Evolutionary conservation across 352 stramenopile species (phyloP).

Genomic region (Globisporangium barbulae): DNA sequence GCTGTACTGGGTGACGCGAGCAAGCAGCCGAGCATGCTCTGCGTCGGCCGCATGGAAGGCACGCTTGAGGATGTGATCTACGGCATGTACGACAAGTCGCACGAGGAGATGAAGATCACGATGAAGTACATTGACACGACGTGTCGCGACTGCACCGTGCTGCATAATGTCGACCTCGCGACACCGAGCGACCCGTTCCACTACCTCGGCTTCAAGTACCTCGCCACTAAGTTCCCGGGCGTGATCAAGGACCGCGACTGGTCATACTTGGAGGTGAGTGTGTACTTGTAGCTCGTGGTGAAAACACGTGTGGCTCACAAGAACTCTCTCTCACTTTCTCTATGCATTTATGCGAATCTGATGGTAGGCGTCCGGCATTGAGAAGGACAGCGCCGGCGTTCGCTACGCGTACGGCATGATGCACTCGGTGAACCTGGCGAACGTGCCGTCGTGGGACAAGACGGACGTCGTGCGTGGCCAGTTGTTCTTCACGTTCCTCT

Average conservation of each 20-base stretch:
- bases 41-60: conserved; percentile 40
- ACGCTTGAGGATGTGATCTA: conserved; percentile 48
- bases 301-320: neutral
- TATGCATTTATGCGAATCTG: neutral
- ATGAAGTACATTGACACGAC: conserved; percentile 34
- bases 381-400: conserved; percentile 23
- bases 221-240: conserved; percentile 21
- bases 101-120: conserved; percentile 44
- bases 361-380: conserved; percentile 40
- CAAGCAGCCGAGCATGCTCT: conserved; percentile 37
- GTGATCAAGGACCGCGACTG: conserved; percentile 46
- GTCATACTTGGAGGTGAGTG: conserved; percentile 22
- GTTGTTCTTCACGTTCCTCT: conserved; percentile 29
- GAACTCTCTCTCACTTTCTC: neutral
- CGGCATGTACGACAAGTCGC: conserved; percentile 45
- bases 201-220: conserved; percentile 58
- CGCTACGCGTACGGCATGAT: conserved; percentile 42
- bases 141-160: conserved; percentile 39
- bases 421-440: conserved; percentile 40
- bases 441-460: conserved; percentile 31
- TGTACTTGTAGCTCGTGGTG: neutral
- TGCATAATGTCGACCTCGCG: conserved; percentile 37
- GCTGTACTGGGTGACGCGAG: conserved; percentile 6
- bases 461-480: conserved; percentile 27
- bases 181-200: conserved; percentile 41